Base-by-base conservation (phyloP, 2,329 filamentous ascomycete species). In the Incumbomyces lentus region DNA sequence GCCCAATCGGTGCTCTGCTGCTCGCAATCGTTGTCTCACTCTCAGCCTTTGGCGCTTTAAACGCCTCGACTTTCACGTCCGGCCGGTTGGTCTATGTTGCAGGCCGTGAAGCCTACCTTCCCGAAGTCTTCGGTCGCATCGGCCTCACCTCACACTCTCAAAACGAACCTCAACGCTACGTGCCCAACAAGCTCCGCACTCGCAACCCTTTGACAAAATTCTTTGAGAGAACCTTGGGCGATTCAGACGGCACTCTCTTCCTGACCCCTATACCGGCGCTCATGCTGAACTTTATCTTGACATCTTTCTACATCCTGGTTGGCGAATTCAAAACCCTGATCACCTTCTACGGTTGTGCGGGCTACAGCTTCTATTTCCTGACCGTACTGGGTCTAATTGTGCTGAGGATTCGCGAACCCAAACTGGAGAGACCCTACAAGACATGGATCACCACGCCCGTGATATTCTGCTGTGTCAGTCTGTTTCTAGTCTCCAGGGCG, bases 381-480 rank as follows among this genome's bases (percentile, higher is more conserved):
- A 93, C 90, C 0, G 92, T 98, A 0, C 76, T 98, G 0, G 92
- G 92, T 0, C 74, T 98, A 40, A 95, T 98, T 52, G 78, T 98
- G 44, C 72, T 98, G 51, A 76, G 92, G 26, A 86, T 96, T 26
- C 78, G 77, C 52, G 92, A 98, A 64, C 92, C 92, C 3, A 73
- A 82, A 52, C 74, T 98, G 38, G 88, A 95, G 63, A 71, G 92
- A 19, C 90, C 92, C 1, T 98, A 98, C 67, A 82, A 81, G 63
- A 95, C 89, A 2, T 98, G 90, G 92, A 95, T 98, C 60, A 84
- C 83, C 1, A 98, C 92, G 2, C 92, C 92, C 10, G 90, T 98
- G 54, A 90, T 95, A 47, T 98, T 98, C 64, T 98, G 92, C 74
- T 98, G 92, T 61, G 92, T 98, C 33, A 94, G 86, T 62, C 65